Base-by-base conservation (phyloP, 164 flowering plant species). In the Stephania japonica region DNA sequence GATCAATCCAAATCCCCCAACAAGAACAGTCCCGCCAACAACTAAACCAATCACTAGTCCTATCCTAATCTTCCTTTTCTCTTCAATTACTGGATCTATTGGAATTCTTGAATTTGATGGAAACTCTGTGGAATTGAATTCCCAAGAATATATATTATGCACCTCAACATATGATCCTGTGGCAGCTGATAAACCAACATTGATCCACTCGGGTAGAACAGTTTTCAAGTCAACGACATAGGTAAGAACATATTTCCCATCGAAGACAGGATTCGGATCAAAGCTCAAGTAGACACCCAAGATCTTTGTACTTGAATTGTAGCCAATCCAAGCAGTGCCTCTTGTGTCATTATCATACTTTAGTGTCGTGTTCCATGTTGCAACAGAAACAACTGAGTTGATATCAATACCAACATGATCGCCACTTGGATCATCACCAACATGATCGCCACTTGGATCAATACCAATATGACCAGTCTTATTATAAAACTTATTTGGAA, bases 341-440 rank as follows among this genome's bases (percentile, higher is more conserved):
- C 1, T 41, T 1, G 14, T 42, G 25, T 70, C 38, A 42, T 70
- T 50, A 59, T 24, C 64, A 59, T n/a, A 59, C 4, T 75, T 70
- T 5, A 69, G 3, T 43, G 56, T 75, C 38, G 23, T 65, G 50
- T 70, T 79, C 80, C 80, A 79, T 23, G 38, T 59, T 14, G 23
- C 42, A 1, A 4, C 50, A 1, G 81, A 80, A 1, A 1, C 41
- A 16, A 80, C 41, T 0, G 76, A 65, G 65, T 85, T 80, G 7
- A 72, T 75, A 56, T 83, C 73, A 49, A 85, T 80, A n/a, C 87
- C 84, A 13, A 85, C 81, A 67, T 85, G 87, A 27, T 79, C n/a
- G n/a, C n/a, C n/a, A n/a, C n/a, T n/a, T n/a, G n/a, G n/a, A n/a
- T n/a, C n/a, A n/a, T n/a, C n/a, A n/a, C n/a, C n/a, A n/a, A n/a